These are phyloP conservation scores for Myxozyma geophila DNA, from an alignment of 805 yeast species.

Conservation along the genomic window DNA sequence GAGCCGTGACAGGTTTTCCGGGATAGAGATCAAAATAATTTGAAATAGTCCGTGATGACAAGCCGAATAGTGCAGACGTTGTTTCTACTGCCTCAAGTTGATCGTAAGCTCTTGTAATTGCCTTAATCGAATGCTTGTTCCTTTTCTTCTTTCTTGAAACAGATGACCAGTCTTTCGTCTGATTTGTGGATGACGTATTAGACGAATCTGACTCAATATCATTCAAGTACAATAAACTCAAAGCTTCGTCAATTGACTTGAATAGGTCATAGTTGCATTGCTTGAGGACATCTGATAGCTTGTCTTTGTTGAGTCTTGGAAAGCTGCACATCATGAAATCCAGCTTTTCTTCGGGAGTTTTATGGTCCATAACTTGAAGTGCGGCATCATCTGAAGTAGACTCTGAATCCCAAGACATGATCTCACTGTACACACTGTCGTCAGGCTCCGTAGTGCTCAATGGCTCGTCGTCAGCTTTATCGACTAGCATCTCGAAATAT, in stretches of 20 bases:
- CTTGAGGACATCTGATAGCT: background rate
- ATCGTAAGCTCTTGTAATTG: conserved; percentile 2
- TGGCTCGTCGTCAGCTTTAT: conserved; percentile 9
- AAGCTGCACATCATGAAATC: conserved; percentile 14
- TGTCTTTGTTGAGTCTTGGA: conserved; percentile 3
- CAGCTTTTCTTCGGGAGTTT: conserved; percentile 12
- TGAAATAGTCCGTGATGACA: background rate
- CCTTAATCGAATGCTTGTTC: background rate
- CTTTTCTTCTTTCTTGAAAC: conserved; percentile 5
- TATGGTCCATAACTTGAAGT: conserved; percentile 3
- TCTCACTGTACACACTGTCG: background rate
- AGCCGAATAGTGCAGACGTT: background rate
- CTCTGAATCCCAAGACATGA: conserved; percentile 11
- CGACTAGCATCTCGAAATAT: conserved; percentile 19
- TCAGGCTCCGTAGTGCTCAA: background rate
- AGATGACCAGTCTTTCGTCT: conserved; percentile 6
- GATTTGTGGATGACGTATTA: background rate
- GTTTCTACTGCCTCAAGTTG: background rate
- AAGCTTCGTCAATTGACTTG: conserved; percentile 17
- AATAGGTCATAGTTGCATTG: conserved; percentile 11
- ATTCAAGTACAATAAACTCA: conserved; percentile 2
- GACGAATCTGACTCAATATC: conserved; percentile 1
- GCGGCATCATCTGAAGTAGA: conserved; percentile 5
- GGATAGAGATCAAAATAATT: background rate
- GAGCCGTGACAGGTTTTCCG: conserved; percentile 5